These are phyloP conservation scores for Multifurca ochricompacta DNA, from an alignment of 768 basidiomycete genomes.

Conservation along the genomic window DNA sequence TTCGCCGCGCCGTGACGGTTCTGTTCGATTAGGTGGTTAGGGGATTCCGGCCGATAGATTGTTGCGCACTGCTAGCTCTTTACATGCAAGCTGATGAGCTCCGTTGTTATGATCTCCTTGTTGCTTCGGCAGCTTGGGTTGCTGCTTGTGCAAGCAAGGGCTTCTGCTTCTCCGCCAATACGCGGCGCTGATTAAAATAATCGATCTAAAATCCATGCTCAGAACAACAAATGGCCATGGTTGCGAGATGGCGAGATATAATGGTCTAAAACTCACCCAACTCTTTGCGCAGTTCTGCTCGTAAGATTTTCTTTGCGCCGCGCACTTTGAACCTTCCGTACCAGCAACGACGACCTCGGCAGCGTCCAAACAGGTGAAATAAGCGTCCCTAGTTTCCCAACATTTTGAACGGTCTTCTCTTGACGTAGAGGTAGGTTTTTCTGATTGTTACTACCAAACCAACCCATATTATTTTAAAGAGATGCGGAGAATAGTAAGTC, in stretches of 20 bases:
- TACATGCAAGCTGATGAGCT: too few species aligned
- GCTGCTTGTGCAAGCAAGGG: conserved; percentile 48
- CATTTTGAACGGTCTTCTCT: conserved; percentile 70
- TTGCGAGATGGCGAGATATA: not conserved
- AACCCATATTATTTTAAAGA: conserved; percentile 23
- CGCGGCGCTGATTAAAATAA: conserved; percentile 88
- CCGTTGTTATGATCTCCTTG: conserved; percentile 18
- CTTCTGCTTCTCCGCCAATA: conserved; percentile 74
- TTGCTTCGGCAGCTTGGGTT: conserved; percentile 30
- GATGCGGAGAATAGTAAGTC: not conserved
- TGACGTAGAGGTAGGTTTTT: conserved; percentile 37
- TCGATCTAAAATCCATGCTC: conserved; percentile 52
- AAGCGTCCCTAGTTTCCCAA: conserved; percentile 79
- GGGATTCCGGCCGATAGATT: too few species aligned
- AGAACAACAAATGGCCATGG: not conserved
- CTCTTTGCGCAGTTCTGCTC: conserved; percentile 75
- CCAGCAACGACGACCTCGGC: conserved; percentile 65
- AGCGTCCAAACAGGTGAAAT: conserved; percentile 77
- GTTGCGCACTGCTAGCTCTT: conserved; percentile 3
- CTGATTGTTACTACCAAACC: conserved; percentile 33
- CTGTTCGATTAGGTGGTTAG: too few species aligned
- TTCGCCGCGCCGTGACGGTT: not conserved
- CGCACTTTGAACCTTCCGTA: conserved; percentile 57
- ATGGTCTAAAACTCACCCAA: conserved; percentile 54
- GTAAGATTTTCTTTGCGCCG: conserved; percentile 49